Base-by-base conservation (phyloP, 805 yeast genomes). In the Helenozyma baotianmanensis region DNA sequence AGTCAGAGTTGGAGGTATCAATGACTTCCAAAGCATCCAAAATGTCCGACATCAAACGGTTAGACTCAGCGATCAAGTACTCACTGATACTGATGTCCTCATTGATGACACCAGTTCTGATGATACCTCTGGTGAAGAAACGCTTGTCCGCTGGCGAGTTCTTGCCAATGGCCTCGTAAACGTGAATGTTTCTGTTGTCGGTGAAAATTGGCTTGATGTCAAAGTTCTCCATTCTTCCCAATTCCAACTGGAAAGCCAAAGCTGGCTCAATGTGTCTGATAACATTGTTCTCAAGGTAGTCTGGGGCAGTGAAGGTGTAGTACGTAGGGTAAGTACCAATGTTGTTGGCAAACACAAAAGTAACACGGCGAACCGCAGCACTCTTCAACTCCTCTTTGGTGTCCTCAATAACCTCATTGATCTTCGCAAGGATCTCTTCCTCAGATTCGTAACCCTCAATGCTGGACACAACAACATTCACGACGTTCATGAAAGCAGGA, bases 231-330 rank as follows among this genome's bases (percentile, higher is more conserved):
- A 92, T 73, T 67, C 97, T 80, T 52, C 86, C 90, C 43, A 92
- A 74, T 66, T 92, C 99, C 48, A 92, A 75, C 70, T 92, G 98
- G 83, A 80, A 92, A 32, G 98, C 97, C 52, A 90, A 72, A 25
- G 97, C 96, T 15, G 99, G 99, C 63, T 92, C 97, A 49, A 92
- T 88, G 59, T 92, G 97, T 70, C 99, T 88, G 58, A 92, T 84
- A 14, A 89, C 89, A 63, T 81, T 78, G 67, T 92, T 95, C 67
- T 92, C 99, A 22, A 50, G 53, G 57, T 83, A 92, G 23, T 73
- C 72, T 32, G 95, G 95, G 41, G 90, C 95, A 53, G 84, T 85
- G 76, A 86, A 92, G 23, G 97, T 92, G 70, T 81, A 92, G 70
- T 90, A 92, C 62, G 83, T 85, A 50, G 98, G 98, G 62, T 90